Evolutionary conservation across 805 yeast species (phyloP), one percentile per base, ranked within the genome.

Genomic region (Nakazawaea laoshanensis): DNA sequence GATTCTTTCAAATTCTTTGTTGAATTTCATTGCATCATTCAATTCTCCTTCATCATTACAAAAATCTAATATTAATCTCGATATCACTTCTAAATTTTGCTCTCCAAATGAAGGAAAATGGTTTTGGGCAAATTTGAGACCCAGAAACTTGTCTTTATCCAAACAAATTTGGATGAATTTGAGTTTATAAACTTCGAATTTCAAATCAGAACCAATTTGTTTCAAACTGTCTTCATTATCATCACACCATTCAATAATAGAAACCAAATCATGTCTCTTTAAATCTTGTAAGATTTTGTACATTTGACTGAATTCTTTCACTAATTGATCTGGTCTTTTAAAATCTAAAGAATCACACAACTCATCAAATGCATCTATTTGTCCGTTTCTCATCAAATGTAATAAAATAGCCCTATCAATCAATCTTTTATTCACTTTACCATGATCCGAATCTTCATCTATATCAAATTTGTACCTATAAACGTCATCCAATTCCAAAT

Each of bases 231-330:
- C 33, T 3, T 46, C 41, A 25, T 57, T 46, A 5, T 38, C 29
- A 5, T 43, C 36, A 19, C 63, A 59, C 83, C 83, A 76, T 2
- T 49, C 50, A 19, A 70, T 61, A 10, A 81, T 78, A 5, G 65
- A 59, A 4, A 43, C 46, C 18, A 67, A 45, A 33, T 70, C 50
- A 3, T 59, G 53, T 3, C 48, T 33, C 15, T 67, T 43, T 23
- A 53, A 40, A 23, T 57, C 58, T 13, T 48, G 44, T 13, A 68
- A 45, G 3, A 72, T 67, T 10, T 50, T 51, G 17, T 65, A 63
- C 63, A 74, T 52, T 15, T 54, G 47, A 5, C 52, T 46, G 37
- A 73, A 68, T 16, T 58, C 57, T 2, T 40, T 36, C 3, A 68
- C 45, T 5, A 59, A 41, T 18, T 45, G 47, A 5, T 32, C 38